Conservation (phyloP, 352 stramenopile genomes). For the Thraustochytrium striatum region DNA sequence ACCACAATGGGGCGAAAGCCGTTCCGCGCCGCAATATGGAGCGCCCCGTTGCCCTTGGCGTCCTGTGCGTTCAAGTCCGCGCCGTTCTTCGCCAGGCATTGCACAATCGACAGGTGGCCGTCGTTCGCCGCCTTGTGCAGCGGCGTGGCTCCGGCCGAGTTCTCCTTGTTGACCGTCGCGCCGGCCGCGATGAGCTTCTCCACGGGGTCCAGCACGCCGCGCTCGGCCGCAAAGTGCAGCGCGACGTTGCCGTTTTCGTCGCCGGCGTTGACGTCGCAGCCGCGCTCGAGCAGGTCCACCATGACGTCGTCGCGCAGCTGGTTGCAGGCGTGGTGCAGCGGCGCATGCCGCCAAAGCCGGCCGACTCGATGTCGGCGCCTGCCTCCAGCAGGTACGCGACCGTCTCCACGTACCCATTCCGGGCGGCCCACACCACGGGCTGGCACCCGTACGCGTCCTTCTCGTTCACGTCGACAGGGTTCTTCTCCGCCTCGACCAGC, state of each 20-base stretch:
- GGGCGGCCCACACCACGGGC: conserved; percentile 68
- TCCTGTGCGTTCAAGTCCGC: conserved; percentile 67
- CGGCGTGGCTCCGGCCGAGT: conserved; percentile 66
- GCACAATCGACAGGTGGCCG: conserved; percentile 66
- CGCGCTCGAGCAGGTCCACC: conserved; percentile 63
- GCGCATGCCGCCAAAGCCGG: conserved; percentile 69
- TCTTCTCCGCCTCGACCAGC: conserved; percentile 63
- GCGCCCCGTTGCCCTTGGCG: conserved; percentile 68
- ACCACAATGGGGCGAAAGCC: conserved; percentile 67
- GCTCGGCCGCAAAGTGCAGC: conserved; percentile 68
- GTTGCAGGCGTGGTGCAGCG: conserved; percentile 71
- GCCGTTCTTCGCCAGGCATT: conserved; percentile 72
- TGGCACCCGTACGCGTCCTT: conserved; percentile 73
- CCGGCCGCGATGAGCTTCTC: conserved; percentile 64
- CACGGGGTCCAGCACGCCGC: conserved; percentile 72
- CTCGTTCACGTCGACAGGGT: conserved; percentile 67
- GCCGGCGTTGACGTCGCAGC: conserved; percentile 64
- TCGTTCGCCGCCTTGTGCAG: conserved; percentile 72
- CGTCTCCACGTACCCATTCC: conserved; percentile 72
- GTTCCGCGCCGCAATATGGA: conserved; percentile 68
- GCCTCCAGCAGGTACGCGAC: conserved; percentile 68
- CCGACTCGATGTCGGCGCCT: conserved; percentile 65
- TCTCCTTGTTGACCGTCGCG: conserved; percentile 67
- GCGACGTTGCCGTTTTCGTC: conserved; percentile 73
- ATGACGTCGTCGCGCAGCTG: conserved; percentile 64